Evolutionary conservation across 2,329 filamentous ascomycete species (phyloP), one percentile per base, ranked within the genome.

Genomic region (Ceratocystis papillata): DNA sequence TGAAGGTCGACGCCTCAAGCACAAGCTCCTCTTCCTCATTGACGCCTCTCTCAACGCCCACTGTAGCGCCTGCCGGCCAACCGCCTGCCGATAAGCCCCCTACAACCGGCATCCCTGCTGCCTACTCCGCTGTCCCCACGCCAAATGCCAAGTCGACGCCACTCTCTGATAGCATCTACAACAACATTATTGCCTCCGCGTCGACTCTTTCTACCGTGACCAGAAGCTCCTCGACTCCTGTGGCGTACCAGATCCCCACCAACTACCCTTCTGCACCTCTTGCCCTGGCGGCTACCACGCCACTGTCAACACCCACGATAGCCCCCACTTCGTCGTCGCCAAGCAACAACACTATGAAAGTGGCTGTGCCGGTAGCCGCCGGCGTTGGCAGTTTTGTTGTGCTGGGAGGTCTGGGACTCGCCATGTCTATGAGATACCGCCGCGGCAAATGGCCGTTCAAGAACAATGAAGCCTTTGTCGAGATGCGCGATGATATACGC

Each of bases 401-500:
- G 17, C 48, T 69, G 22, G 65, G 67, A 5, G 59, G 67, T 22
- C n/a, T 68, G 12, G 59, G 65, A 10, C n/a, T 69, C 3, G 62
- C 66, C n/a, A 59, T 69, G 44, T 64, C 62, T 8, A 68, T 66
- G 45, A 44, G 68, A 30, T 69, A 69, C 63, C 59, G 68, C 30
- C 64, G 68, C 53, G 59, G 61, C n/a, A 57, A 65, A 57, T 69
- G 68, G 68, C 68, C 68, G 7, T 69, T 69, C 28, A 63, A 66
- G 17, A 59, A 62, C 1, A 63, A 62, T 48, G 62, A 44, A 33
- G 8, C 50, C 6, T 65, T 66, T 46, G 57, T 66, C 25, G 68
- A 63, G 33, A 66, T 64, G 53, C 55, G 30, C 15, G 67, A 68
- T 57, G 65, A 67, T 2, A 57, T 53, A 37, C 37, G 30, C 20